Percentiles rank a stretch among this genome's conserved stretches.
phyloP scores from a whole-genome alignment of 169 alveolate genomes.

The Eimeria sp. region DNA sequence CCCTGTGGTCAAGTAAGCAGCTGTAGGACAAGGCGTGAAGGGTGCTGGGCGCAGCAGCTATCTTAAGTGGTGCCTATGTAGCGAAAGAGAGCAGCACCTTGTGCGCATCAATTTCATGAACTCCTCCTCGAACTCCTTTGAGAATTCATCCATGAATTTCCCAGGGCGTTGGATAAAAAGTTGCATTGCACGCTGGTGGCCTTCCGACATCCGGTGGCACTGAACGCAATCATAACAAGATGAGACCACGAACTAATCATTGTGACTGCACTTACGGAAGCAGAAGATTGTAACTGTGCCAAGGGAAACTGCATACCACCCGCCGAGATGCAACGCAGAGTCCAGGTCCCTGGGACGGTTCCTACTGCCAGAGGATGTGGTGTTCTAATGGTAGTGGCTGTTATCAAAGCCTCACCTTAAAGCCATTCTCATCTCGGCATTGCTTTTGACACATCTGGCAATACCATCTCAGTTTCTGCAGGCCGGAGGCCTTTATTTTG shows the following conservation, averaged over 20 bases:
- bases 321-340: background rate
- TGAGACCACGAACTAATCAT: background rate
- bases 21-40: background rate
- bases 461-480: slow-evolving; percentile 96
- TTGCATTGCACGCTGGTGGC: slow-evolving; percentile 97
- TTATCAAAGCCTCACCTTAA: slow-evolving; percentile 87
- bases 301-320: background rate
- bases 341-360: background rate
- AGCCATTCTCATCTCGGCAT: slow-evolving; percentile 98
- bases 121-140: slow-evolving; percentile 94
- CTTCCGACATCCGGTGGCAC: slow-evolving; percentile 96
- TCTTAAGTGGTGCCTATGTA: background rate
- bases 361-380: background rate
- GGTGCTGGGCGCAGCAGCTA: background rate
- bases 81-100: slow-evolving; percentile 64
- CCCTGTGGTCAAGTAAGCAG: background rate
- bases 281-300: too few relatives aligned
- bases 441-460: slow-evolving; percentile 98
- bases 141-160: slow-evolving; percentile 95
- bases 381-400: background rate
- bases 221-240: slow-evolving; percentile 15
- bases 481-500: slow-evolving; percentile 97
- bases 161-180: slow-evolving; percentile 95
- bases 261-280: background rate
- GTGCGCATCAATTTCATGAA: slow-evolving; percentile 95